Percentiles rank a stretch among this genome's conserved stretches.
Conservation (phyloP, 106 monocot genomes). For the Allium fistulosum region DNA sequence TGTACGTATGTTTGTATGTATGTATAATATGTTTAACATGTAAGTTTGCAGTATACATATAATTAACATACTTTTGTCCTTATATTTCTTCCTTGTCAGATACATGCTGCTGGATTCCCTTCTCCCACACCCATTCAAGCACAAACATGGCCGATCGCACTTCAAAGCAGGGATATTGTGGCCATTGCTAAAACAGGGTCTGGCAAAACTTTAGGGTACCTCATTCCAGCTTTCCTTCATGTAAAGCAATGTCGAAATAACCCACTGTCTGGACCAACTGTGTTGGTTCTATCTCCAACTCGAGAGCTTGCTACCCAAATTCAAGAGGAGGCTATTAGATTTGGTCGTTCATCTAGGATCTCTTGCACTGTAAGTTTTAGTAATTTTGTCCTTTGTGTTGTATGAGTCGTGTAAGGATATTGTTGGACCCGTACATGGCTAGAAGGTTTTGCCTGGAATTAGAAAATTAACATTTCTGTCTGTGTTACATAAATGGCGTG, state of each 20-base stretch:
- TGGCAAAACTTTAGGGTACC: constrained; percentile 62
- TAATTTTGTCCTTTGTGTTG: background rate
- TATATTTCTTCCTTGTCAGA: constrained; percentile 12
- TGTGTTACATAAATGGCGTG: too few species aligned
- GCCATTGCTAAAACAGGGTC: constrained; percentile 67
- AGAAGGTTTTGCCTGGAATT: too few species aligned
- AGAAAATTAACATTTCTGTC: too few species aligned
- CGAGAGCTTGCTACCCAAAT: constrained; percentile 79
- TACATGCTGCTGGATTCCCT: constrained; percentile 46
- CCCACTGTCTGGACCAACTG: constrained; percentile 44
- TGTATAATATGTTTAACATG: too few species aligned
- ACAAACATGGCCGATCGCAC: constrained; percentile 60
- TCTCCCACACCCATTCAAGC: constrained; percentile 66
- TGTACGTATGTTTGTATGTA: too few species aligned
- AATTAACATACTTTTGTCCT: background rate
- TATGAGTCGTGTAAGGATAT: too few species aligned
- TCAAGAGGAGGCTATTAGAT: constrained; percentile 77
- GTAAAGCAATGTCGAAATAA: constrained; percentile 36
- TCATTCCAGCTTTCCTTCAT: constrained; percentile 66
- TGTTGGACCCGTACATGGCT: too few species aligned
- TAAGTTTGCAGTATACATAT: background rate
- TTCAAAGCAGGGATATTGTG: constrained; percentile 48
- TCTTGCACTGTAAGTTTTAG: constrained; percentile 54
- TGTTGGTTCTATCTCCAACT: constrained; percentile 52
- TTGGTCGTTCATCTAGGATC: constrained; percentile 71